Evolutionary conservation across 1,284 basidiomycete genomes (phyloP).

Genomic region (Amylostereum chailletii): DNA sequence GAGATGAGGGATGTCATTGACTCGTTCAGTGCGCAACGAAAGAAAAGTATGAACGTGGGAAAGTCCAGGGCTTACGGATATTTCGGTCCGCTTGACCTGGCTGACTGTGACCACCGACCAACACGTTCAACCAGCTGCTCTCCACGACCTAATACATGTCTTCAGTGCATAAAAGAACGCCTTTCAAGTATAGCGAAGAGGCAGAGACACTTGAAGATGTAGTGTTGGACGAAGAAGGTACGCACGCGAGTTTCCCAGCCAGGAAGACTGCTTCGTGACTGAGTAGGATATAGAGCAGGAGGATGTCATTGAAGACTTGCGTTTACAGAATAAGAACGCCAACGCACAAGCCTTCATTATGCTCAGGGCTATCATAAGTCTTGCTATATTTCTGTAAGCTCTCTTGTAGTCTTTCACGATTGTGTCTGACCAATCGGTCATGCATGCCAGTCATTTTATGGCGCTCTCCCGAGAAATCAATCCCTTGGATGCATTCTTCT

Average conservation of each 20-base stretch:
- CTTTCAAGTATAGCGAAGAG: slow-evolving; percentile 24
- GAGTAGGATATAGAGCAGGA: slow-evolving; percentile 21
- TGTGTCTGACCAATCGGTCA: slow-evolving; percentile 12
- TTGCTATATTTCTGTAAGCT: slow-evolving; percentile 26
- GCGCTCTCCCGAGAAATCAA: slow-evolving; percentile 27
- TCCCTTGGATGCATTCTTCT: slow-evolving; percentile 24
- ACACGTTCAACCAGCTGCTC: not conserved
- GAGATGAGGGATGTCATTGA: not conserved
- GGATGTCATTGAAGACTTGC: slow-evolving; percentile 8
- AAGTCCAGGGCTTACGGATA: not conserved
- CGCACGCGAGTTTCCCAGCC: not conserved
- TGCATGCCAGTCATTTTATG: slow-evolving; percentile 34
- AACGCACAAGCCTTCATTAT: not conserved
- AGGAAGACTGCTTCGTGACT: slow-evolving; percentile 10
- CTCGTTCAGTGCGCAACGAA: slow-evolving; percentile 6
- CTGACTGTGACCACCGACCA: not conserved
- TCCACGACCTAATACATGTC: slow-evolving; percentile 15
- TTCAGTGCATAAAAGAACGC: slow-evolving; percentile 32
- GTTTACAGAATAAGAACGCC: not conserved
- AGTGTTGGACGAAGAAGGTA: not conserved
- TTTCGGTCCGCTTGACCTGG: not conserved
- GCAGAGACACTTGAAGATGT: not conserved
- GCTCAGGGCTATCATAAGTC: slow-evolving; percentile 36
- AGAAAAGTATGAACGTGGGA: slow-evolving; percentile 8
- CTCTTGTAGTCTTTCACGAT: not conserved